Evolutionary conservation across 1,139 yeast genomes (phyloP).

Genomic region (Kodamaea arcana): DNA sequence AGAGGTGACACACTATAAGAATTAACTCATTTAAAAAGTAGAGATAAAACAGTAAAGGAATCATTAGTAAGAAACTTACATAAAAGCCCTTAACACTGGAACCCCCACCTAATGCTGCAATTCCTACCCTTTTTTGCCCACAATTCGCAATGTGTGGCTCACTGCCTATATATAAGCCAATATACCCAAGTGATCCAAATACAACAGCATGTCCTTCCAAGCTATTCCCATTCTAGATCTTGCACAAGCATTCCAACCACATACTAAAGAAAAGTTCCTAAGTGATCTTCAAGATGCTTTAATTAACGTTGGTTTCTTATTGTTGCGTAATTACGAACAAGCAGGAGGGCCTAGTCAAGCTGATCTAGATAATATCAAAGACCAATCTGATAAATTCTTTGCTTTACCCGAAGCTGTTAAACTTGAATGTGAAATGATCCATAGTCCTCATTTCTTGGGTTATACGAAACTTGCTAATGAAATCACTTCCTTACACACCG

Average conservation of each 20-base stretch:
- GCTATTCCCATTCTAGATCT: slow-evolving; percentile 38
- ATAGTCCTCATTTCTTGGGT: slow-evolving; percentile 65
- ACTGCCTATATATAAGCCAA: too few relatives aligned
- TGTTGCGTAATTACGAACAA: slow-evolving; percentile 40
- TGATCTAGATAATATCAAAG: slow-evolving; percentile 38
- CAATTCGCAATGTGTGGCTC: not conserved
- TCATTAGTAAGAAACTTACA: too few relatives aligned
- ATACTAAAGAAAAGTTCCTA: slow-evolving; percentile 42
- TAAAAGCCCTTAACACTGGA: too few relatives aligned
- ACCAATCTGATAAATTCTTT: slow-evolving; percentile 47
- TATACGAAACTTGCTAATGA: slow-evolving; percentile 65
- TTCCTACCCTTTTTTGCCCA: too few relatives aligned
- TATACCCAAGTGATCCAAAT: too few relatives aligned
- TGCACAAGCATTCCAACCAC: slow-evolving; percentile 28
- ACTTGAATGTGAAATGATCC: slow-evolving; percentile 52
- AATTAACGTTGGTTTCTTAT: slow-evolving; percentile 59
- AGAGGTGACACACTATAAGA: too few relatives aligned
- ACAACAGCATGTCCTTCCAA: slow-evolving; percentile 20
- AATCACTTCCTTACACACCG: slow-evolving; percentile 55
- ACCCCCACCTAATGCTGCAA: too few relatives aligned
- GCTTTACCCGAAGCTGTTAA: slow-evolving; percentile 51
- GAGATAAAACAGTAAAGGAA: too few relatives aligned
- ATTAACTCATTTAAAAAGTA: too few relatives aligned
- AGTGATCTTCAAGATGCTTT: slow-evolving; percentile 48
- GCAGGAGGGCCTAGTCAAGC: slow-evolving; percentile 30